phyloP scores from a whole-genome alignment of 371 early-diverging fungal genomes.

The Batkoa obscura region DNA sequence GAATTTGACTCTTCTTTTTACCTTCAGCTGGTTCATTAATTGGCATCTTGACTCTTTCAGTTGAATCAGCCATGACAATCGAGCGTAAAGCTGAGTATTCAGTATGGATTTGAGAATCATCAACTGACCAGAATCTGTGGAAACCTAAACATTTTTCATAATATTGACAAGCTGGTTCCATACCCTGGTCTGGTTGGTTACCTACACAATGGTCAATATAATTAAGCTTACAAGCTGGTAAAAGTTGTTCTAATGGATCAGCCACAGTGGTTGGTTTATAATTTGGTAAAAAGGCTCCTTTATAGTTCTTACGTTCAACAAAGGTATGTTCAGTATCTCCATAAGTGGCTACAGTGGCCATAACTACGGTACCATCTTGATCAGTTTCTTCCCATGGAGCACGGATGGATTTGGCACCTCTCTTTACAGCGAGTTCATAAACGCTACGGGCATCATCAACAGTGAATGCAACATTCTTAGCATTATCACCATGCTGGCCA shows the following conservation, averaged over 20 bases:
- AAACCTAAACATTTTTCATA: conserved; percentile 80
- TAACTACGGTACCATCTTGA: conserved; percentile 67
- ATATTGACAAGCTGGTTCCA: conserved; percentile 66
- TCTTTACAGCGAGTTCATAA: conserved; percentile 61
- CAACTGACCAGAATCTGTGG: conserved; percentile 97
- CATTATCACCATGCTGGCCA: conserved; percentile 80
- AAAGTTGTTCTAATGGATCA: conserved; percentile 45
- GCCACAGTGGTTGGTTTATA: conserved; percentile 26
- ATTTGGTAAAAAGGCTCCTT: conserved; percentile 75
- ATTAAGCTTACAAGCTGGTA: conserved; percentile 44
- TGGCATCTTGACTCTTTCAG: conserved; percentile 86
- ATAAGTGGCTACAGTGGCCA: conserved; percentile 79
- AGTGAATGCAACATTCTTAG: conserved; percentile 83
- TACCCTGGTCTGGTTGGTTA: conserved; percentile 84
- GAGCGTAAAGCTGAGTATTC: conserved; percentile 87
- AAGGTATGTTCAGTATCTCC: conserved; percentile 58
- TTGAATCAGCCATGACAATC: conserved; percentile 88
- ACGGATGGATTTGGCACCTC: conserved; percentile 70
- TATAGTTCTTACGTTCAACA: conserved; percentile 68
- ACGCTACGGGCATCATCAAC: conserved; percentile 70
- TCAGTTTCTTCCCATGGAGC: conserved; percentile 67
- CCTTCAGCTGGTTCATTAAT: conserved; percentile 96
- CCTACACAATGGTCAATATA: conserved; percentile 88
- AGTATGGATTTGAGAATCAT: conserved; percentile 89
- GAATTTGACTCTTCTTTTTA: conserved; percentile 85